phyloP scores from a whole-genome alignment of 805 yeast species.

The Geotrichum ghanense region DNA sequence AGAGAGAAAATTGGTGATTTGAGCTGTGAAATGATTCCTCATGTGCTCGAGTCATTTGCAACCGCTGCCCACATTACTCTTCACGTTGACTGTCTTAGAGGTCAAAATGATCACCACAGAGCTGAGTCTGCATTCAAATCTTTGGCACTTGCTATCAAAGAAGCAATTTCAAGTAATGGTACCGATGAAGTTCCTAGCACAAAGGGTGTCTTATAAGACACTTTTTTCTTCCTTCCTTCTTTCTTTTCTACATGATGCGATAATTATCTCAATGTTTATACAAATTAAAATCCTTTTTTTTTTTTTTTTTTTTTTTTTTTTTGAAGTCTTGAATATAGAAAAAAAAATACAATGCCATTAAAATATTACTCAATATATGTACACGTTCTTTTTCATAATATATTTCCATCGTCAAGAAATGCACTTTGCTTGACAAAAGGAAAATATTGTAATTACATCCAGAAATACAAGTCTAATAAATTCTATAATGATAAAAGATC shows the following conservation, averaged over 20 bases:
- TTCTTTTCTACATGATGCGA: no score
- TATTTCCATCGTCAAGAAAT: no score
- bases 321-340: not conserved
- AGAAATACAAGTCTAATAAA: no score
- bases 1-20: conserved; percentile 91
- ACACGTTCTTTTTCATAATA: no score
- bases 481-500: not conserved
- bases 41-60: conserved; percentile 88
- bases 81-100: conserved; percentile 90
- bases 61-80: conserved; percentile 81
- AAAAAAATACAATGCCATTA: conserved; percentile 5
- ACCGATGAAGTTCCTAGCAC: conserved; percentile 90
- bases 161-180: conserved; percentile 75
- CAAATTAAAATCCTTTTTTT: no score
- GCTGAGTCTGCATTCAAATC: conserved; percentile 97
- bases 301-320: no score
- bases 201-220: conserved; percentile 66
- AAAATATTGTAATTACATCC: no score
- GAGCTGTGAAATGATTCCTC: conserved; percentile 96
- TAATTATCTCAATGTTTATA: not conserved
- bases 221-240: no score
- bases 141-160: conserved; percentile 81
- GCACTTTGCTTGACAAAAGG: no score
- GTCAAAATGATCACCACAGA: conserved; percentile 91
- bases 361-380: no score